Base-by-base conservation (phyloP, 1,139 yeast genomes). In the Geotrichum fermentans region DNA sequence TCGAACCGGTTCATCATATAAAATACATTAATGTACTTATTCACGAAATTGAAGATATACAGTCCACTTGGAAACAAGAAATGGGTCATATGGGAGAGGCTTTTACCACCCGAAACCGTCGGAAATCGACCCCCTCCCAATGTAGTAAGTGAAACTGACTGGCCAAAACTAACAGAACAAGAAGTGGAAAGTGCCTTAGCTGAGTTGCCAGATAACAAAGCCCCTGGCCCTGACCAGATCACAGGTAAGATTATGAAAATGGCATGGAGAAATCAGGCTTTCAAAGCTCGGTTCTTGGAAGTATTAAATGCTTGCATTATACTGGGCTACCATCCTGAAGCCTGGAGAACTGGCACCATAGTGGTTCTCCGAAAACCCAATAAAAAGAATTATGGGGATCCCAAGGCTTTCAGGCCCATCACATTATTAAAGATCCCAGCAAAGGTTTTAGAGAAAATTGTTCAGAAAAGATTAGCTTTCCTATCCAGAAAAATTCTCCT, bases 391-490 rank as follows among this genome's bases (percentile, higher is more conserved):
- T 35, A 33, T 21, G 18, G 22, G 10, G 21, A 30, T 2, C 46
- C 37, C 7, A 30, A 41, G 32, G 37, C 53, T 4, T 45, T 47
- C 32, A 16, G 39, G 3, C 56, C 53, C 1, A 53, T 53, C 17
- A 33, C 53, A 26, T 40, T 52, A 21, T 47, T 52, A n/a, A 53
- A 46, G 26, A 46, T 46, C 6, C 28, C 52, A 3, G 40, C 48
- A 2, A 50, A 52, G 40, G 45, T 48, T 4, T 17, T 53, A 26
- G 54, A 52, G 36, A 51, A 45, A 32, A 35, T 52, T 22, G 28
- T 51, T 20, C 49, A 43, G 20, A 40, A 17, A 28, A 30, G 51
- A 17, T 38, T 48, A 13, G 14, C 47, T 20, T 8, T 33, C 17
- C 41, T 50, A 26, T 37, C 51, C 7, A 21, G 14, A 21, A 11